Evolutionary conservation across 208 protist genomes (phyloP).

Genomic region (Trypanosoma scelopori): DNA sequence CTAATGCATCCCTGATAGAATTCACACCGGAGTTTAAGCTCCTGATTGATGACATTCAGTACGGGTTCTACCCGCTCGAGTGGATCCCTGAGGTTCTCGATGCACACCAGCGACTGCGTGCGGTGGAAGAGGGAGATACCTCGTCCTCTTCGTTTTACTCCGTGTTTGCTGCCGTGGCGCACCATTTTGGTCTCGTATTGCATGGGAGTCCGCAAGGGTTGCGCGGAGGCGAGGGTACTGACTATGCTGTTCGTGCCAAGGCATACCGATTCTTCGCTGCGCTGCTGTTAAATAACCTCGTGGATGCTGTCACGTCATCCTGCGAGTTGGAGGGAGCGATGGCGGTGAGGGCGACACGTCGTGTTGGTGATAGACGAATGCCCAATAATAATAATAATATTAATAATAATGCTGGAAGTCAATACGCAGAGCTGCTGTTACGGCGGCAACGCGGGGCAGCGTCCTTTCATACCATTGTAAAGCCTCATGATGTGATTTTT

Average conservation of each 20-base stretch:
- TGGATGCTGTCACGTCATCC: conserved; percentile 48
- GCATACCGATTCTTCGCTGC: conserved; percentile 46
- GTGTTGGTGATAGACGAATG: conserved; percentile 30
- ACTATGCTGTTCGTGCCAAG: conserved; percentile 11
- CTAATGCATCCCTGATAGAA: not conserved
- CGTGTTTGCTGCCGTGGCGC: conserved; percentile 67
- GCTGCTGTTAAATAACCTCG: conserved; percentile 53
- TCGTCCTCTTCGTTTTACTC: conserved; percentile 48
- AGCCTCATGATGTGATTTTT: conserved; percentile 54
- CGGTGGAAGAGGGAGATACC: conserved; percentile 5
- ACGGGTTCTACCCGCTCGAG: conserved; percentile 83
- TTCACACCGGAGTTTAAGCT: conserved; percentile 60
- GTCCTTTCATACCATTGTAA: conserved; percentile 59
- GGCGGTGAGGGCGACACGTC: conserved; percentile 56
- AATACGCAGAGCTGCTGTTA: conserved; percentile 4
- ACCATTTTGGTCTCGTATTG: conserved; percentile 60
- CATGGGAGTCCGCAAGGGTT: conserved; percentile 29
- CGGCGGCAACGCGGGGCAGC: conserved; percentile 39
- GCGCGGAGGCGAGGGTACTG: conserved; percentile 23
- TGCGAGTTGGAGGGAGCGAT: conserved; percentile 64
- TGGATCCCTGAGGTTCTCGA: conserved; percentile 64
- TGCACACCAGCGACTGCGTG: conserved; percentile 3
- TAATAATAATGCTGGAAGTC: conserved; percentile 8
- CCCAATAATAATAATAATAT: conserved; percentile 5
- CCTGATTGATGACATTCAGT: conserved; percentile 68